phyloP scores from a whole-genome alignment of 2,329 filamentous ascomycete species.

The Penicillium sp. region DNA sequence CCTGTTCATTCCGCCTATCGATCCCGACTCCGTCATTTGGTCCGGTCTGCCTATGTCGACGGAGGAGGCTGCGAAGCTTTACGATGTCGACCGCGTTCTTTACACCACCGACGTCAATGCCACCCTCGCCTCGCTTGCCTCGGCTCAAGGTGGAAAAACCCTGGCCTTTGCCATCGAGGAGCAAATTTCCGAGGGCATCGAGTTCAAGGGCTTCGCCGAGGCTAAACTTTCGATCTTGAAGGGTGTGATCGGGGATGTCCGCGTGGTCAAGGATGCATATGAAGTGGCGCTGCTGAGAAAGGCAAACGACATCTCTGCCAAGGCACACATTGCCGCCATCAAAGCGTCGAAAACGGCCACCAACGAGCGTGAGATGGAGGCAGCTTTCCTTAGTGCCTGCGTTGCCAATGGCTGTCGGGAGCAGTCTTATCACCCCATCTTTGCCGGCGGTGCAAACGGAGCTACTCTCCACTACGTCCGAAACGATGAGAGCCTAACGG shows the following conservation, averaged over 20 bases:
- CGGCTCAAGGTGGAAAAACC: constrained; percentile 37
- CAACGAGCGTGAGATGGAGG: constrained; percentile 83
- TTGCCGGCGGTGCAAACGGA: constrained; percentile 77
- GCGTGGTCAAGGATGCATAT: constrained; percentile 80
- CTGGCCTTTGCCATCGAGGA: constrained; percentile 74
- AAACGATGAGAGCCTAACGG: constrained; percentile 70
- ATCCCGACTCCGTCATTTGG: constrained; percentile 91
- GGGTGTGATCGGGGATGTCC: constrained; percentile 73
- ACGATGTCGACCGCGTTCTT: constrained; percentile 77
- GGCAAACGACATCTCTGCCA: constrained; percentile 75
- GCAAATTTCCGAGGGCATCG: constrained; percentile 70
- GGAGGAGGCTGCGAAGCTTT: constrained; percentile 71
- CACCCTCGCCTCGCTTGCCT: constrained; percentile 56
- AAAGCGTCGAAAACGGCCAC: constrained; percentile 59
- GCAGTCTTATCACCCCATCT: constrained; percentile 87
- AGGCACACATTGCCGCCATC: constrained; percentile 73
- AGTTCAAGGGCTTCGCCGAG: constrained; percentile 67
- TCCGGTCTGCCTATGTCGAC: constrained; percentile 77
- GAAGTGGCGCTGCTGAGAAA: constrained; percentile 78
- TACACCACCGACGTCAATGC: constrained; percentile 72
- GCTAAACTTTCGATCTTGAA: constrained; percentile 62
- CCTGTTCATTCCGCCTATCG: constrained; percentile 84
- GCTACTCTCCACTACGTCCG: constrained; percentile 81
- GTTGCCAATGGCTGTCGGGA: constrained; percentile 68
- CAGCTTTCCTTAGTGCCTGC: constrained; percentile 70